Base-by-base conservation (phyloP, 1,284 basidiomycete genomes). In the Schizopora paradoxa region DNA sequence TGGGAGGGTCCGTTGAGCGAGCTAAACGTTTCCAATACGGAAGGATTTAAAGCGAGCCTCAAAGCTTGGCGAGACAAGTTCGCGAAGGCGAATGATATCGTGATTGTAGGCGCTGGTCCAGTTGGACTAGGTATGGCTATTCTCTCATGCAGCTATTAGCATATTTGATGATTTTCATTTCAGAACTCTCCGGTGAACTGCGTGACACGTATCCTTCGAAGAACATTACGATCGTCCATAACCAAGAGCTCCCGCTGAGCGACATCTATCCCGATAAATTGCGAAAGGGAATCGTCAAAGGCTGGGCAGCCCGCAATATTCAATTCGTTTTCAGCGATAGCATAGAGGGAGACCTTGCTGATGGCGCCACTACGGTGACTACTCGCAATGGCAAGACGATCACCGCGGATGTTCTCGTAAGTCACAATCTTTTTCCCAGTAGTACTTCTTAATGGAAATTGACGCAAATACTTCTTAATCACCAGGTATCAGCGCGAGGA, bases 221-320 rank as follows among this genome's bases (percentile, higher is more conserved):
- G 61, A 70, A 72, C 48, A 70, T 86, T 13, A 85, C 82, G 3
- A 70, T 87, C 39, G 72, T 83, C 1, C 82, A 87, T 16, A 68
- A 70, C 23, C 66, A 68, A 19, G 50, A 55, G 0, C 59, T 65
- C 14, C 72, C 85, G 6, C 64, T 86, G 39, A 86, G 82, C 55
- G 54, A 63, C 0, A 58, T 69, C 0, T 87, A 86, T 55, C 73
- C 81, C 0, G 60, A 67, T 18, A 73, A 72, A 49, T 76, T 74
- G 61, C 73, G 84, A 34, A 67, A 66, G n/a, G 64, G 62, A 16
- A 57, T 78, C 2, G 70, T 67, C 35, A 60, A 62, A 2, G 67
- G 69, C 27, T 55, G 79, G 2, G 56, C 55, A 7, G 60, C 61
- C 2, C 66, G 70, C 2, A 75, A 72, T 3, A 62, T 84, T 44